Conservation (phyloP, 441 rosid species). For the Erysimum cheiri region DNA sequence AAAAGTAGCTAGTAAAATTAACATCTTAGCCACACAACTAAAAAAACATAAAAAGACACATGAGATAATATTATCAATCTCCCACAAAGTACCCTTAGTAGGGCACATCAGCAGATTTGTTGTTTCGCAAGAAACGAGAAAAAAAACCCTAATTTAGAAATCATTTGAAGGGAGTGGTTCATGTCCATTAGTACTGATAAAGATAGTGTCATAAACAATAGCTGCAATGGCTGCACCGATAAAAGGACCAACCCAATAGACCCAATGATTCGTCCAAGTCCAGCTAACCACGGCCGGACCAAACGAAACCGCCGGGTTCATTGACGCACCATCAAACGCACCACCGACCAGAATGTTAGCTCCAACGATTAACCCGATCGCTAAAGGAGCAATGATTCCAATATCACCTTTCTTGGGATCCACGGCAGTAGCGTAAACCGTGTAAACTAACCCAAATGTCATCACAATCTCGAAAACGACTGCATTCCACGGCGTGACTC, state of each 20-base stretch:
- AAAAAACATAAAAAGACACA: background rate
- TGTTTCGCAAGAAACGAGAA: constrained; percentile 15
- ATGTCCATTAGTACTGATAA: constrained; percentile 50
- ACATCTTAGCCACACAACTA: constrained; percentile 27
- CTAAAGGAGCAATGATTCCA: constrained; percentile 65
- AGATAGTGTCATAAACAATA: constrained; percentile 61
- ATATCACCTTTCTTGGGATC: constrained; percentile 66
- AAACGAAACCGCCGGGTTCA: constrained; percentile 75
- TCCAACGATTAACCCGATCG: constrained; percentile 71
- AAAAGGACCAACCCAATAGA: constrained; percentile 72
- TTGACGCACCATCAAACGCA: constrained; percentile 70
- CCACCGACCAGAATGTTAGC: constrained; percentile 76
- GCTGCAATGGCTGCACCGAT: constrained; percentile 69
- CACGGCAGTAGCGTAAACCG: constrained; percentile 68
- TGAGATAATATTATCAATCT: background rate
- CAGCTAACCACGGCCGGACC: constrained; percentile 79
- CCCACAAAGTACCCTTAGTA: background rate
- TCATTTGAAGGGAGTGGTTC: constrained; percentile 58
- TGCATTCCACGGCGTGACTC: constrained; percentile 56
- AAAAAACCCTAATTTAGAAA: constrained; percentile 44
- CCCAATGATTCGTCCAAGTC: constrained; percentile 79
- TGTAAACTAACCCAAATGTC: constrained; percentile 78
- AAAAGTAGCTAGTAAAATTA: constrained; percentile 20
- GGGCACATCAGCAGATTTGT: constrained; percentile 25
- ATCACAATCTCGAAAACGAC: constrained; percentile 67